Evolutionary conservation across 2,329 filamentous ascomycete species (phyloP).

Genomic region (Colletotrichum zoysiae): DNA sequence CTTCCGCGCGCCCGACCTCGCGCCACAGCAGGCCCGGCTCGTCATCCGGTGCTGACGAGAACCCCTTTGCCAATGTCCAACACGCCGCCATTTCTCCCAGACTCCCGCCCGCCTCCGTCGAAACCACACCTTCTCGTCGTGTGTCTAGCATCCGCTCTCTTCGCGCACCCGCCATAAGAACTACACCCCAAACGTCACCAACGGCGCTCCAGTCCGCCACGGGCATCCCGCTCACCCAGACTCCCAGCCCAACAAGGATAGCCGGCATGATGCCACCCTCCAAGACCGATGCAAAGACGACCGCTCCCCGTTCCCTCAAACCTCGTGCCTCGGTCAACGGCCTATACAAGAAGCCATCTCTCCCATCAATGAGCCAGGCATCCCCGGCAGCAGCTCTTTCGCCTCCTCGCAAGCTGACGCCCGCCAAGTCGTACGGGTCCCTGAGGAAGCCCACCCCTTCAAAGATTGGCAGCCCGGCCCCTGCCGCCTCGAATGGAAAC

Average conservation of each 20-base stretch:
- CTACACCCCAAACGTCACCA: constrained; percentile 43
- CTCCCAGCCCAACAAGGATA: constrained; percentile 56
- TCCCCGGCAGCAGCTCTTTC: constrained; percentile 7
- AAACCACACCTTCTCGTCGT: constrained; percentile 56
- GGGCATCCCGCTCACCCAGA: constrained; percentile 50
- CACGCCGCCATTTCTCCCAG: constrained; percentile 60
- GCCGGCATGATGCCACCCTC: constrained; percentile 47
- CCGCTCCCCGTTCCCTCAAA: constrained; percentile 61
- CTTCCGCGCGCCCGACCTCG: constrained; percentile 64
- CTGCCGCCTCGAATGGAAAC: constrained; percentile 46
- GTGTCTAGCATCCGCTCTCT: constrained; percentile 52
- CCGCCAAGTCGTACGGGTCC: constrained; percentile 35
- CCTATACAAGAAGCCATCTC: constrained; percentile 67
- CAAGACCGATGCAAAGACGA: constrained; percentile 61
- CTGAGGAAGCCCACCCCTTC: constrained; percentile 27
- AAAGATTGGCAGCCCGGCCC: constrained; percentile 15
- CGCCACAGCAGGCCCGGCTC: constrained; percentile 68
- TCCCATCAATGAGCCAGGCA: constrained; percentile 52
- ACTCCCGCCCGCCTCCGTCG: constrained; percentile 57
- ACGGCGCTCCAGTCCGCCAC: constrained; percentile 48
- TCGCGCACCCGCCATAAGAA: constrained; percentile 51
- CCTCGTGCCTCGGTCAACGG: constrained; percentile 66
- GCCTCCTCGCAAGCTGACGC: constrained; percentile 24
- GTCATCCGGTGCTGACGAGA: constrained; percentile 62
- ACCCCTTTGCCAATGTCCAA: constrained; percentile 55